Evolutionary conservation across 177 flowering plant species (phyloP).

Genomic region (Vitis hybrid): DNA sequence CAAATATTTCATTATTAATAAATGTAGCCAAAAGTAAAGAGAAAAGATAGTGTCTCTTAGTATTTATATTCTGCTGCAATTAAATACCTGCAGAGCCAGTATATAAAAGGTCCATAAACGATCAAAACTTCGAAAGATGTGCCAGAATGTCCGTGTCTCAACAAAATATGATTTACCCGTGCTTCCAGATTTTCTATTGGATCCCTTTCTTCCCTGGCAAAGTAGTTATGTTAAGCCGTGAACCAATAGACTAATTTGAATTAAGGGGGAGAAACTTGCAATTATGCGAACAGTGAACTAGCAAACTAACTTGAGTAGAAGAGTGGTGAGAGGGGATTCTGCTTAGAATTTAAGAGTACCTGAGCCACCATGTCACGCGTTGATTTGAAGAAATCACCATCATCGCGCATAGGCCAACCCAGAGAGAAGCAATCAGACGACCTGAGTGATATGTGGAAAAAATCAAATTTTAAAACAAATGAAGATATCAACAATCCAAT

Average conservation of each 20-base stretch:
- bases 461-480: constrained; percentile 7
- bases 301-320: background rate
- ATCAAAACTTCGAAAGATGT: constrained; percentile 92
- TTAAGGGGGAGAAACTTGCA: background rate
- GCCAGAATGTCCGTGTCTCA: constrained; percentile 94
- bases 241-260: background rate
- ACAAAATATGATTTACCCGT: constrained; percentile 84
- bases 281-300: constrained; percentile 2
- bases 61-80: background rate
- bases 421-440: constrained; percentile 85
- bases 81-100: constrained; percentile 76
- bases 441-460: constrained; percentile 42
- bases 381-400: constrained; percentile 91
- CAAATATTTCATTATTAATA: background rate
- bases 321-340: background rate
- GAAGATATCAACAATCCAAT: background rate
- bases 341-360: constrained; percentile 27
- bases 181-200: constrained; percentile 48
- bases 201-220: constrained; percentile 53
- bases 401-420: constrained; percentile 99
- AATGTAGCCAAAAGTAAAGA: constrained; percentile 3
- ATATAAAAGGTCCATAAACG: constrained; percentile 92
- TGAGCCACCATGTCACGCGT: constrained; percentile 44
- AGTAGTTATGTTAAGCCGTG: constrained; percentile 6
- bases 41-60: constrained; percentile 1